Percentiles rank a stretch among this genome's conserved stretches.
Conservation (phyloP, 495 filamentous ascomycete genomes). For the Astrocystis sublimbata region DNA sequence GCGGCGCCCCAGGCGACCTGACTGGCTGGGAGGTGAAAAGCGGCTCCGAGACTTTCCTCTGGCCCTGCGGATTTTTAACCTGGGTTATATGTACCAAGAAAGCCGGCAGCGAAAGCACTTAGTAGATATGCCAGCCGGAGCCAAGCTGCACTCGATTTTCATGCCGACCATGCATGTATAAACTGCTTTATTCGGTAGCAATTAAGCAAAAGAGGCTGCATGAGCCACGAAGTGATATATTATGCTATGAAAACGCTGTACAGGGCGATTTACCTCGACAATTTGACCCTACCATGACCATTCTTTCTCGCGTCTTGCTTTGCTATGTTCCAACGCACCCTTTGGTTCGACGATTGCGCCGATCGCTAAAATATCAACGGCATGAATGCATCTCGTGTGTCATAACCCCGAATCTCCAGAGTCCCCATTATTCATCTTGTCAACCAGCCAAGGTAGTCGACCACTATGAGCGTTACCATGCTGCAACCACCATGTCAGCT, state of each 20-base stretch:
- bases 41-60: conserved; percentile 52
- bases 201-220: not conserved
- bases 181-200: not conserved
- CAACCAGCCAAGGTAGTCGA: conserved; percentile 84
- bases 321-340: not conserved
- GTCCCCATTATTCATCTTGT: conserved; percentile 54
- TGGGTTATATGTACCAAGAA: conserved; percentile 53
- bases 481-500: conserved; percentile 44
- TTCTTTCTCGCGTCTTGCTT: not conserved
- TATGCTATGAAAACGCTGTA: conserved; percentile 15
- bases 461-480: conserved; percentile 91
- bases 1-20: conserved; percentile 41
- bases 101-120: not conserved
- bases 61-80: conserved; percentile 49
- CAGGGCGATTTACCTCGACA: conserved; percentile 12
- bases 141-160: not conserved
- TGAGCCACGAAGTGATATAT: not conserved
- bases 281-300: not conserved
- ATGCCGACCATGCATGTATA: not conserved
- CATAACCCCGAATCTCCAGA: conserved; percentile 4
- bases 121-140: not conserved
- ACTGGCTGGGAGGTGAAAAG: conserved; percentile 56
- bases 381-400: not conserved
- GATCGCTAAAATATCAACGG: not conserved
- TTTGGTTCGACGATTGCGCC: not conserved